Evolutionary conservation across 1,284 basidiomycete genomes (phyloP), one percentile per base, ranked within the genome.

Genomic region (Singerocomus rubriflavus): DNA sequence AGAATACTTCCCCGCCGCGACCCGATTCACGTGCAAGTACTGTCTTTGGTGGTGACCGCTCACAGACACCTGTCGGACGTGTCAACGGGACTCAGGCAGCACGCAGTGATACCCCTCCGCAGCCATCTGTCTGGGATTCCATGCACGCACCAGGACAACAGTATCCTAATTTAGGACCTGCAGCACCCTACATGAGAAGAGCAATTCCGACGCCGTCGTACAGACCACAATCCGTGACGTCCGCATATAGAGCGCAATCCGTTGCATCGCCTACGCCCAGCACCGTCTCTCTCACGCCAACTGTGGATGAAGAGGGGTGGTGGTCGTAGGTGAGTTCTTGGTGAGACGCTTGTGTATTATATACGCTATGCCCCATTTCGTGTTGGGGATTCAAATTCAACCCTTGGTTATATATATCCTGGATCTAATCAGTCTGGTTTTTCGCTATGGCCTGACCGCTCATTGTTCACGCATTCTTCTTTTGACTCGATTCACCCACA

Each of bases 271-370:
- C 88, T 14, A 82, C 87, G 29, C 82, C 82, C 17, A 91, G 88
- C 59, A 78, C 73, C 10, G 82, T 85, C 14, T 88, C 86, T n/a
- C 71, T 78, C 33, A 77, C 82, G 14, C 85, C 84, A 8, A 89
- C 85, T 1, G 72, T 81, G 48, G 80, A 80, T 39, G 75, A 81
- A 2, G 84, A 91, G 44, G 89, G 88, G 31, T 91, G 88, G 89
- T 91, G 79, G 76, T 71, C 71, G 56, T 86, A 76, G 70, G 58
- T 33, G 45, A 33, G 21, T 31, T 16, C 33, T 46, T 21, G 26
- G 25, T 37, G 30, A 27, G 32, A 42, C 11, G 25, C 16, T 26
- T 13, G 14, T 58, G 49, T 63, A 59, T 21, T n/a, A 42, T 47
- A 59, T 7, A 29, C 39, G 6, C 21, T 46, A 46, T 58, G 32